Evolutionary conservation across 2,329 filamentous ascomycete species (phyloP).

Genomic region (Alternaria sp.): DNA sequence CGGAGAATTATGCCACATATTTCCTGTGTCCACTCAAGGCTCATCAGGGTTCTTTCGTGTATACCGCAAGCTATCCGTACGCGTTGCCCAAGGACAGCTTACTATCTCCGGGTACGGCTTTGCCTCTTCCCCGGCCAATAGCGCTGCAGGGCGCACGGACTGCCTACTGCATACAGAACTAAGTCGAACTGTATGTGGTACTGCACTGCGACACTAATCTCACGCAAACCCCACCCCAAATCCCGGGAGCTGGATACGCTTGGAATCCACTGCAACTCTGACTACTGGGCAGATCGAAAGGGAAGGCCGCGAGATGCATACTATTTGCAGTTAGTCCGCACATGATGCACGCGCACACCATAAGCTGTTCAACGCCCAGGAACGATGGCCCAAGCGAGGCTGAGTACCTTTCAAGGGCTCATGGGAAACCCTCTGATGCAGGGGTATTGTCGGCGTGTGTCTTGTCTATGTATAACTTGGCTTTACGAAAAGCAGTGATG

Average conservation of each 20-base stretch:
- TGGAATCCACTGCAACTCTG: conserved; percentile 5
- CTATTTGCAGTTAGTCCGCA: conserved; percentile 5
- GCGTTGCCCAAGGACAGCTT: not conserved
- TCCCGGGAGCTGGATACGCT: conserved; percentile 20
- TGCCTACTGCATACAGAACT: conserved; percentile 1
- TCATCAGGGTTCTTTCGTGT: conserved; percentile 9
- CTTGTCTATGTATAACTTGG: not conserved
- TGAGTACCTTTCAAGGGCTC: not conserved
- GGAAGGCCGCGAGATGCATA: conserved; percentile 15
- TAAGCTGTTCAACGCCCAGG: not conserved
- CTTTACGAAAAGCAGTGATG: not conserved
- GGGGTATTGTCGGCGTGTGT: not conserved
- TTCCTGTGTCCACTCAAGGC: conserved; percentile 8
- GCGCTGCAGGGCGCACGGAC: not conserved
- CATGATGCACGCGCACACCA: not conserved
- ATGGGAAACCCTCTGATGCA: not conserved
- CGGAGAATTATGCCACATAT: conserved; percentile 15
- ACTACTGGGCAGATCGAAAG: conserved; percentile 15
- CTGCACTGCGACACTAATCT: conserved; percentile 8
- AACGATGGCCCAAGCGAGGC: not conserved
- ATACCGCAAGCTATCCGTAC: conserved; percentile 1
- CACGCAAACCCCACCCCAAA: conserved; percentile 12
- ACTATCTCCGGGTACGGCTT: conserved; percentile 10
- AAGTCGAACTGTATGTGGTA: conserved; percentile 8
- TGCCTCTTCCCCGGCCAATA: conserved; percentile 19